Evolutionary conservation across 2,329 filamentous ascomycete species (phyloP).

Genomic region (Lomentospora prolificans): DNA sequence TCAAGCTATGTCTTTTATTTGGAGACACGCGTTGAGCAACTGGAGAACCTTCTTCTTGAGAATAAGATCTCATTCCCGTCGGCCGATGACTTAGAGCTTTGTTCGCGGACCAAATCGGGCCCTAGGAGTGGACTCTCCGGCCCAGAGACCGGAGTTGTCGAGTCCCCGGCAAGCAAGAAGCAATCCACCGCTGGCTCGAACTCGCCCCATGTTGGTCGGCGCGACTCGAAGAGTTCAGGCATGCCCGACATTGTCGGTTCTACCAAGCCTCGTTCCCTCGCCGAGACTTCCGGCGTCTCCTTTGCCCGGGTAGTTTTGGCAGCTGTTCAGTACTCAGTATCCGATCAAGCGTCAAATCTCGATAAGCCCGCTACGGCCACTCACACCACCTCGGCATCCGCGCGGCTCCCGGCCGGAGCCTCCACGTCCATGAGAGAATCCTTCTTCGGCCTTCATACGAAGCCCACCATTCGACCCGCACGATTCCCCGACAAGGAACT

Average conservation of each 20-base stretch:
- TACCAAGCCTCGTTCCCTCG: constrained; percentile 71
- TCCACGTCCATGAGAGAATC: constrained; percentile 86
- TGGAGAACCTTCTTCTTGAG: constrained; percentile 64
- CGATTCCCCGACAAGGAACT: constrained; percentile 72
- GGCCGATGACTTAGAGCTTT: constrained; percentile 58
- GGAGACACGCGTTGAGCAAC: constrained; percentile 73
- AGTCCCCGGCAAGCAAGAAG: constrained; percentile 14
- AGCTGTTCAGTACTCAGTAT: constrained; percentile 67
- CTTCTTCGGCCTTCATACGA: constrained; percentile 92
- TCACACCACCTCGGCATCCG: constrained; percentile 13
- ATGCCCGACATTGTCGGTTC: constrained; percentile 71
- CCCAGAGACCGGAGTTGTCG: constrained; percentile 18
- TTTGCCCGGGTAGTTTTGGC: constrained; percentile 93
- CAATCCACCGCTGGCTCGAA: constrained; percentile 7
- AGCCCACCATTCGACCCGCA: constrained; percentile 76
- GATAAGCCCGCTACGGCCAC: constrained; percentile 12
- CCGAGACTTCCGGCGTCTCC: constrained; percentile 81
- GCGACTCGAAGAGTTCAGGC: constrained; percentile 22
- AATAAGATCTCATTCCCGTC: constrained; percentile 65
- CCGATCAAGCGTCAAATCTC: constrained; percentile 26
- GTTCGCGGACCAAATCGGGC: constrained; percentile 37
- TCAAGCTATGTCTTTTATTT: constrained; percentile 86
- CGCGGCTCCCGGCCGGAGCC: constrained; percentile 16
- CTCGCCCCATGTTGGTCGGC: constrained; percentile 22
- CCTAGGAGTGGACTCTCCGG: constrained; percentile 20